A percentile compares a stretch with the other conserved stretches of the same genome.
Conservation (phyloP, 2,329 filamentous ascomycete species). For the Aspergillus tubingensis region DNA sequence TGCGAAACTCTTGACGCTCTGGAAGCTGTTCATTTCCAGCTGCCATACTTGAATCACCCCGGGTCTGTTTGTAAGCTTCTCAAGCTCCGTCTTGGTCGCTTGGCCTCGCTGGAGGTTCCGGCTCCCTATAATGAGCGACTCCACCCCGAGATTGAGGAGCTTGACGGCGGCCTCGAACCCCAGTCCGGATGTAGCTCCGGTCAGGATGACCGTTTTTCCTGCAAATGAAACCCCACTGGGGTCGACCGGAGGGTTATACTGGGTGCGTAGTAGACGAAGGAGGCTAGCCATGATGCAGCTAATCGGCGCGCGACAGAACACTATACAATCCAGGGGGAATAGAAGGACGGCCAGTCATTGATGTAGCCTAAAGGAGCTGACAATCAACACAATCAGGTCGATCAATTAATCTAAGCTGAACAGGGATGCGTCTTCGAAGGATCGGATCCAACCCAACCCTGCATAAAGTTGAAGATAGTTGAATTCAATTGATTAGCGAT, state of each 20-base stretch:
- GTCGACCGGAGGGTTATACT: conserved; percentile 40
- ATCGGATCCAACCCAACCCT: background rate
- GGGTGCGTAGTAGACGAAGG: conserved; percentile 32
- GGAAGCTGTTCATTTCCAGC: conserved; percentile 51
- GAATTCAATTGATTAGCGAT: background rate
- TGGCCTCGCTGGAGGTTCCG: conserved; percentile 48
- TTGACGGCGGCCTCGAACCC: conserved; percentile 54
- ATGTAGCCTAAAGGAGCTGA: background rate
- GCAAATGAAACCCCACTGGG: conserved; percentile 42
- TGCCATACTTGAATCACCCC: conserved; percentile 47
- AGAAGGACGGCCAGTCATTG: background rate
- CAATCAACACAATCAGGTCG: background rate
- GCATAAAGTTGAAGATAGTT: background rate
- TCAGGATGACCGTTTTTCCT: conserved; percentile 52
- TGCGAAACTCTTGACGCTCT: conserved; percentile 48
- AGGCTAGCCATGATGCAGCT: conserved; percentile 30
- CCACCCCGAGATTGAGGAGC: conserved; percentile 45
- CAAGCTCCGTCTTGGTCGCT: conserved; percentile 43
- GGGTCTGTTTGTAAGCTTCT: conserved; percentile 30
- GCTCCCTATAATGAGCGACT: conserved; percentile 50
- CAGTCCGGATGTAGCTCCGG: conserved; percentile 54
- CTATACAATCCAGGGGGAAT: background rate
- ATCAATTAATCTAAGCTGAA: background rate
- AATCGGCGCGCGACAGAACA: background rate
- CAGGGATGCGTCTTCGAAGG: background rate